Percentiles rank a stretch among this genome's conserved stretches.
These are phyloP conservation scores for Colletotrichum liriopes DNA, from an alignment of 2,329 filamentous ascomycete species.

Conservation along the genomic window DNA sequence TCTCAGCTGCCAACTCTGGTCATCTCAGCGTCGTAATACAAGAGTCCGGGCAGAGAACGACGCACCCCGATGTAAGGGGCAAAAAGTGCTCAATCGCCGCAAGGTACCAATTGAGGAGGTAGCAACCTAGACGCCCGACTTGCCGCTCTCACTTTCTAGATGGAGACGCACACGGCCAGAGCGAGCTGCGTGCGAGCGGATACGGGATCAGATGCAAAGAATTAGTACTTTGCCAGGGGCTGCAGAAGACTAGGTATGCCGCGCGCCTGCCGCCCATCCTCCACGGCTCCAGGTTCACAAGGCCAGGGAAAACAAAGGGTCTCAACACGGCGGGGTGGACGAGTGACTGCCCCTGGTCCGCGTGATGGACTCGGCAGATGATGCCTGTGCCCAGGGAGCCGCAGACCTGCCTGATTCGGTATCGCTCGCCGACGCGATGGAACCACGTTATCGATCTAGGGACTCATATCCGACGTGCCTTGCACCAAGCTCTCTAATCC, in stretches of 20 bases:
- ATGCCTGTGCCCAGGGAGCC: constrained; percentile 19
- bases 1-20: constrained; percentile 25
- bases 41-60: not conserved
- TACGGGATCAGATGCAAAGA: not conserved
- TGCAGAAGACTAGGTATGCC: not conserved
- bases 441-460: constrained; percentile 33
- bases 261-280: not conserved
- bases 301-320: not conserved
- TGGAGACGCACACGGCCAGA: not conserved
- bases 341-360: constrained; percentile 4
- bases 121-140: not conserved
- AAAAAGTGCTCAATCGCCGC: constrained; percentile 7
- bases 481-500: not conserved
- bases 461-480: constrained; percentile 14
- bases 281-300: not conserved
- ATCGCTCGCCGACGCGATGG: constrained; percentile 27
- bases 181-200: not conserved
- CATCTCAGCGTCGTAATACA: constrained; percentile 14
- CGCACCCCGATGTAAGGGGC: not conserved
- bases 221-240: not conserved
- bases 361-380: constrained; percentile 35
- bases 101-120: constrained; percentile 34
- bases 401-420: constrained; percentile 40
- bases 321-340: not conserved
- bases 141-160: constrained; percentile 23